Evolutionary conservation across 2,329 filamentous ascomycete genomes (phyloP).

Genomic region (Aspergillus costaricaensis): DNA sequence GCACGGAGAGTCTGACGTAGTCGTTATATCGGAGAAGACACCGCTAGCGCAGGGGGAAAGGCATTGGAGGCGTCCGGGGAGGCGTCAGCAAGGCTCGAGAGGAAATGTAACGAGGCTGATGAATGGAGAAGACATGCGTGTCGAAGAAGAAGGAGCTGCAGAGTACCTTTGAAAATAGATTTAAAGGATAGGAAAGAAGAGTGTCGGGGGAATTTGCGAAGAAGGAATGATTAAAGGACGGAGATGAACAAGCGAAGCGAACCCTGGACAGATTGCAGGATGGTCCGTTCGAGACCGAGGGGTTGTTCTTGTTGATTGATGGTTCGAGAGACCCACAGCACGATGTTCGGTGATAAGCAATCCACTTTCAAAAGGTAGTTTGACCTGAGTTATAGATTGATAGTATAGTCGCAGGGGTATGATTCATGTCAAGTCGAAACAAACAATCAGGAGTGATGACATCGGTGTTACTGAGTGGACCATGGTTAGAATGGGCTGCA

Average conservation of each 20-base stretch:
- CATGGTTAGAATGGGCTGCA: no score
- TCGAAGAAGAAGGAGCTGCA: neutral
- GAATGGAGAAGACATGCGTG: neutral
- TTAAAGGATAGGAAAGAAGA: neutral
- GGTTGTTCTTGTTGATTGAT: neutral
- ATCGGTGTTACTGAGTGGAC: no score
- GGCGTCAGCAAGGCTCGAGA: neutral
- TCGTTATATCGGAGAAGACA: neutral
- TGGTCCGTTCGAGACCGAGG: conserved; percentile 1
- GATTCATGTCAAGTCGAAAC: no score
- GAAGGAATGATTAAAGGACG: neutral
- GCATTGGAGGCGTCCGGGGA: neutral
- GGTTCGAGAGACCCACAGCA: neutral
- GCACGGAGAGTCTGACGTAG: neutral
- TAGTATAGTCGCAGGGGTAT: no score
- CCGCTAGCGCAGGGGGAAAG: neutral
- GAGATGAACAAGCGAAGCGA: neutral
- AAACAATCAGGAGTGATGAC: no score
- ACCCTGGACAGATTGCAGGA: neutral
- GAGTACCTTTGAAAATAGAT: neutral
- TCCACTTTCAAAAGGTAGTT: neutral
- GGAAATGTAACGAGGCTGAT: neutral
- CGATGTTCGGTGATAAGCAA: neutral
- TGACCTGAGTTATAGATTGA: no score
- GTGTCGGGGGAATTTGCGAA: neutral